Base-by-base conservation (phyloP, 2,329 filamentous ascomycete species). In the Epichloe sylvatica region DNA sequence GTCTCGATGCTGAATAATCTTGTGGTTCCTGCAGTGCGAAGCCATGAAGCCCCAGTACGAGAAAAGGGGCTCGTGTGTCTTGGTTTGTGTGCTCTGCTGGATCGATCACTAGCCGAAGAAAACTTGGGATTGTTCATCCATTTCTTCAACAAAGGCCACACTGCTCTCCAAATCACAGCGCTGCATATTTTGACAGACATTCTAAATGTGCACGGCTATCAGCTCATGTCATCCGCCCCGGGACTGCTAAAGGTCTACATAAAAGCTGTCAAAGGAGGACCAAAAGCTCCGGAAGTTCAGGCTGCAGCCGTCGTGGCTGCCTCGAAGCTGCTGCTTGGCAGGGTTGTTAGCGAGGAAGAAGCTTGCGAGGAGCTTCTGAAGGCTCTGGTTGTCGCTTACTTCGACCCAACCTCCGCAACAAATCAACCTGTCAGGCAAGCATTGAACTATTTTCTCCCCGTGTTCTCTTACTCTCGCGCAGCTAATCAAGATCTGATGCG, bases 1-100 rank as follows among this genome's bases (percentile, higher is more conserved):
- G 87, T 94, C 4, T 86, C 86, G n/a, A 96, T 97, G 85, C 75
- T 98, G 46, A 97, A 98, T 71, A 97, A 92, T 56, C 77, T 98
- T 8, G 87, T 98, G 41, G 89, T 98, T 2, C 92, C 92, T 6
- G 92, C 92, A 30, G 91, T 98, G 15, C 83, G 91, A 56, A 92
- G 86, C 60, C 88, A 95, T 58, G 90, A 97, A 62, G 86, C 88
- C 5, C 88, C 90, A 1, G 89, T 98, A 42, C 81, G 92, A 53
- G 92, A 98, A 67, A 80, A 88, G 50, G 92, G 92, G 17, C 73
- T 98, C 12, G 75, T 94, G 19, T 97, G 91, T 59, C 71, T 98
- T 9, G 92, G 92, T 4, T 74, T 98, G 9, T 96, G 89, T 64
- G 90, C 90, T 57, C 75, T 98, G 33, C 80, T 98, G 7, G 90